phyloP scores from a whole-genome alignment of 2,329 filamentous ascomycete species.

The Monilinia aucupariae region DNA sequence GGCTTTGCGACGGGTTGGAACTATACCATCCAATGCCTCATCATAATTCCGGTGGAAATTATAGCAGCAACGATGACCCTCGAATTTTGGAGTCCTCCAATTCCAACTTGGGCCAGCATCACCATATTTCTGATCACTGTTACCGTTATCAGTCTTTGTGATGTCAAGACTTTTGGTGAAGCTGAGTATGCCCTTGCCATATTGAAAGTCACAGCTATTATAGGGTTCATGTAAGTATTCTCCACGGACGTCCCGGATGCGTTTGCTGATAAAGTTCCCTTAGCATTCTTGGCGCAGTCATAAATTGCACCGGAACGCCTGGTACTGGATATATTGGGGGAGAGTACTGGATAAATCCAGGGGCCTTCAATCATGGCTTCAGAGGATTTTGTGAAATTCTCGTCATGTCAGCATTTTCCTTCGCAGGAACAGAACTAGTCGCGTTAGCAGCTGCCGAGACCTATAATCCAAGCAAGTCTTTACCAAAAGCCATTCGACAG shows the following conservation, averaged over 20 bases:
- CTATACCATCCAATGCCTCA: constrained; percentile 83
- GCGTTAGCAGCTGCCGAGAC: constrained; percentile 75
- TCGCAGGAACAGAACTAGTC: constrained; percentile 71
- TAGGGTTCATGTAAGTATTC: constrained; percentile 73
- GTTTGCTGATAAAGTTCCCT: constrained; percentile 20
- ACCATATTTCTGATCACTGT: constrained; percentile 74
- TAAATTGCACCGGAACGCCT: constrained; percentile 77
- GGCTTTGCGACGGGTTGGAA: constrained; percentile 95
- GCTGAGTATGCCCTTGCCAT: constrained; percentile 84
- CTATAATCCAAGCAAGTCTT: constrained; percentile 70
- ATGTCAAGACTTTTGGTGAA: constrained; percentile 83
- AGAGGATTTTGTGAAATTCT: constrained; percentile 74
- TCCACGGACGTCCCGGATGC: neutral
- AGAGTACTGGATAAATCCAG: constrained; percentile 69
- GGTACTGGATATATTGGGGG: constrained; percentile 74
- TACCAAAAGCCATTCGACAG: constrained; percentile 85
- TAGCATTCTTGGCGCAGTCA: constrained; percentile 76
- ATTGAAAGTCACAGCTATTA: constrained; percentile 79
- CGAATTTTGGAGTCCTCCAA: constrained; percentile 71
- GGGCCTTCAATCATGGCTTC: constrained; percentile 77
- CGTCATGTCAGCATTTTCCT: constrained; percentile 70
- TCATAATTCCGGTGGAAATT: constrained; percentile 77
- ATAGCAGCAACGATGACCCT: constrained; percentile 82
- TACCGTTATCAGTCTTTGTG: constrained; percentile 77
- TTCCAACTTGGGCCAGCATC: constrained; percentile 75